A percentile compares a stretch with the other conserved stretches of the same genome.
Evolutionary conservation across 2,329 filamentous ascomycete genomes (phyloP).

Genomic region (Tolypocladium paradoxum): DNA sequence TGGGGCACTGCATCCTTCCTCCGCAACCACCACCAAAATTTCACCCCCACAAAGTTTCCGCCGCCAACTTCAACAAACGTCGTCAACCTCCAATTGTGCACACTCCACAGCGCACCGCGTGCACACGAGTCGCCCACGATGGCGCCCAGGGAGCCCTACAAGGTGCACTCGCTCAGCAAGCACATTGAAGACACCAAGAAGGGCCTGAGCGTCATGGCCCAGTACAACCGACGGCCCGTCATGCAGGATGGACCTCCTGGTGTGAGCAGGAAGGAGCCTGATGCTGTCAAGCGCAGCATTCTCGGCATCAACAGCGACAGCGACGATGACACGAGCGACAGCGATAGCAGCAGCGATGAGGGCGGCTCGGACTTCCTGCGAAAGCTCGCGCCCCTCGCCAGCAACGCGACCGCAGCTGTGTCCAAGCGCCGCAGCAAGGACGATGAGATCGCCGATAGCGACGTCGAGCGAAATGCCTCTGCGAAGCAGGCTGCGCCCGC

Average conservation of each 20-base stretch:
- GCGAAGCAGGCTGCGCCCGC: slow-evolving; percentile 3
- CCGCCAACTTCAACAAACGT: slow-evolving; percentile 4
- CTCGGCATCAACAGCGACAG: slow-evolving; percentile 18
- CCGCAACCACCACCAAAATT: slow-evolving; percentile 4
- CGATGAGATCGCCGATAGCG: slow-evolving; percentile 32
- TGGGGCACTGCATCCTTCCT: slow-evolving; percentile 1
- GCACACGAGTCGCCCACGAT: slow-evolving; percentile 15
- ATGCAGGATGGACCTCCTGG: slow-evolving; percentile 12
- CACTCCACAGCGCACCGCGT: slow-evolving; percentile 7
- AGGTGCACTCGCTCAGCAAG: slow-evolving; percentile 25
- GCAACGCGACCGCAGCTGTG: slow-evolving; percentile 6
- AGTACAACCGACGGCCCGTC: slow-evolving; percentile 19
- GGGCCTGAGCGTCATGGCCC: slow-evolving; percentile 19
- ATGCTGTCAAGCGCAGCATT: slow-evolving; percentile 12
- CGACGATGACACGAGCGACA: slow-evolving; percentile 20
- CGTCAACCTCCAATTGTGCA: slow-evolving; percentile 11
- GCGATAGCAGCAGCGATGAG: slow-evolving; percentile 21
- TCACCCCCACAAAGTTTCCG: slow-evolving; percentile 5
- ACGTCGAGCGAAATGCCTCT: slow-evolving; percentile 22
- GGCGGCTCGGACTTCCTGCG: slow-evolving; percentile 21
- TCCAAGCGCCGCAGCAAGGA: slow-evolving; percentile 19
- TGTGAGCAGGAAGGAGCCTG: slow-evolving; percentile 20
- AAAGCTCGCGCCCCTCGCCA: slow-evolving; percentile 15
- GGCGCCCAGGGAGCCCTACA: slow-evolving; percentile 24
- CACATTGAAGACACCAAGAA: slow-evolving; percentile 28